Evolutionary conservation across 257 asterid genomes (phyloP).

Genomic region (Cordia subcordata): DNA sequence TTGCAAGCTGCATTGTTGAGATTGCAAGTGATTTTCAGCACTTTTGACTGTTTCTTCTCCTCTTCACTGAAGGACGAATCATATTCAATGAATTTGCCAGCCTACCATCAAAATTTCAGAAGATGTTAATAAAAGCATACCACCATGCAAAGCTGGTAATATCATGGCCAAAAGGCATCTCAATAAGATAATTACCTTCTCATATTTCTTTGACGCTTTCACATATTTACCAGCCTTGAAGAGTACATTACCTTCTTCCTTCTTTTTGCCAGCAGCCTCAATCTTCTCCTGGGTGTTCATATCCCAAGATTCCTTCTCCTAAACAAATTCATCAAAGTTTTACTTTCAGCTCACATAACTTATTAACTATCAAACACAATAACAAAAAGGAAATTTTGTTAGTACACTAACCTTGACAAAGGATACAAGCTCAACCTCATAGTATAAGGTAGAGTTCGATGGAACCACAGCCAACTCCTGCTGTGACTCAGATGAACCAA

Average conservation of each 20-base stretch:
- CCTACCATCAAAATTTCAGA: conserved; percentile 4
- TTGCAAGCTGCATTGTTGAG: conserved; percentile 61
- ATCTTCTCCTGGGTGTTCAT: conserved; percentile 57
- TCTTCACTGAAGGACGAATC: conserved; percentile 28
- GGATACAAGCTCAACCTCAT: conserved; percentile 60
- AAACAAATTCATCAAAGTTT: conserved; percentile 1
- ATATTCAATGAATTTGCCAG: conserved; percentile 50
- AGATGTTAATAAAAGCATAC: conserved; percentile 8
- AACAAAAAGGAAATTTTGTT: too few species aligned
- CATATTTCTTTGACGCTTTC: conserved; percentile 66
- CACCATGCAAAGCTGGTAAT: neutral
- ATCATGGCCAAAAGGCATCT: neutral
- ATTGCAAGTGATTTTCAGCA: conserved; percentile 48
- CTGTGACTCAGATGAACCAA: conserved; percentile 46
- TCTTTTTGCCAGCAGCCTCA: conserved; percentile 64
- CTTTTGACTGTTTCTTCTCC: conserved; percentile 52
- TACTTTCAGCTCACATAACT: too few species aligned
- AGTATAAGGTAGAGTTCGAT: conserved; percentile 55
- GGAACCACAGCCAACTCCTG: conserved; percentile 59
- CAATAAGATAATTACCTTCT: neutral
- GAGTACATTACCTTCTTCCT: conserved; percentile 64
- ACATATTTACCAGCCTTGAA: conserved; percentile 58
- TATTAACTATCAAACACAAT: too few species aligned
- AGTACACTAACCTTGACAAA: conserved; percentile 40
- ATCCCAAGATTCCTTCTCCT: conserved; percentile 82